Base-by-base conservation (phyloP, 768 basidiomycete genomes). In the Scleroderma bovista region DNA sequence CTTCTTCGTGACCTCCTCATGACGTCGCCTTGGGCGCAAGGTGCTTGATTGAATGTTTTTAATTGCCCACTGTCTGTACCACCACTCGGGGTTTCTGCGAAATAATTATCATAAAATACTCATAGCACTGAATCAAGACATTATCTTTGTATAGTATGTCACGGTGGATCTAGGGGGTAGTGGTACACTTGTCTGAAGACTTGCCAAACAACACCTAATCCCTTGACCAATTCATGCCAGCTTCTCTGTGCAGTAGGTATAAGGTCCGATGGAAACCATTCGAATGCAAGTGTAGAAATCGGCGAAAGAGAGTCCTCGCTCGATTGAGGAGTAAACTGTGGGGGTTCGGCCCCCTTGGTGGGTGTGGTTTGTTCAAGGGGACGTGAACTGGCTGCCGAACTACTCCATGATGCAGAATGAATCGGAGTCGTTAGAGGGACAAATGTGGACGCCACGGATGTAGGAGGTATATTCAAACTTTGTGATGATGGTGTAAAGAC, bases 1-100 rank as follows among this genome's bases (percentile, higher is more conserved):
- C 61, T 72, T 20, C 70, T 92, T 51, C 72, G 77, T 26, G 79
- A 86, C 48, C 63, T 79, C 42, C 73, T 94, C 51, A 58, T 51
- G 31, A 73, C 75, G 47, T 76, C 77, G 9, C 60, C 69, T n/a
- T 87, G 82, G 84, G 80, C 76, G 12, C 60, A 65, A 33, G 44
- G 44, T 33, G 31, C 32, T 32, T 45, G 22, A 22, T 3, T 12
- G 13, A 13, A 22, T 40, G n/a, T 40, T 40, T 13, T 11, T 10
- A 10, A 40, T 11, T 22, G 17, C n/a, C 22, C 11, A 12, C 13
- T 13, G 3, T n/a, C n/a, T 36, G 12, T 36, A 36, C n/a, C 34
- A 36, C 12, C 39, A 11, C 39, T 40, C 7, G 10, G 16, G 19
- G 13, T 22, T 37, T 32, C 49, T 34, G 40, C 47, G 15, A 50